A percentile compares a stretch with the other conserved stretches of the same genome.
Evolutionary conservation across 2,329 filamentous ascomycete genomes (phyloP).

Genomic region (Conoideocrella luteorostrata): DNA sequence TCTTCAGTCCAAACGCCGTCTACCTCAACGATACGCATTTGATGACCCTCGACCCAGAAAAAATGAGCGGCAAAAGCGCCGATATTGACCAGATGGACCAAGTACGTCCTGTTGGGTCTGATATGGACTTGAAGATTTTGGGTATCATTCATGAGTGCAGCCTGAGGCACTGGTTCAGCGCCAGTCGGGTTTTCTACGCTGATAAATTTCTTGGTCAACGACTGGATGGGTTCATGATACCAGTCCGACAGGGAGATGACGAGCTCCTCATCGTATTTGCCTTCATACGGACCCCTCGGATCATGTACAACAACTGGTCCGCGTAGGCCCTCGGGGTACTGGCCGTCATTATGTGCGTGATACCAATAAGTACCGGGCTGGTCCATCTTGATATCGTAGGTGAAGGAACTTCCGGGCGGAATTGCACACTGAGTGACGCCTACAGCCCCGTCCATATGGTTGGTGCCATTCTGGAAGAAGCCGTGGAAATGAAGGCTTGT

Average conservation of each 20-base stretch:
- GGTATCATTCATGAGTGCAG: conserved; percentile 66
- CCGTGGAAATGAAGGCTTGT: conserved; percentile 67
- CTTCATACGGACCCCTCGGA: conserved; percentile 47
- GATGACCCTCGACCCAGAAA: conserved; percentile 61
- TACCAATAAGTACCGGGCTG: conserved; percentile 78
- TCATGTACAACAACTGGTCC: conserved; percentile 61
- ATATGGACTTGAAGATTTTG: conserved; percentile 53
- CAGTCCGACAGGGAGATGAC: conserved; percentile 63
- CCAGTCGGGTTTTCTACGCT: conserved; percentile 49
- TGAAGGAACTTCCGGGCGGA: conserved; percentile 55
- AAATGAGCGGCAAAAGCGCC: conserved; percentile 65
- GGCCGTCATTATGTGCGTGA: conserved; percentile 60
- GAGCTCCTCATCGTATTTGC: conserved; percentile 55
- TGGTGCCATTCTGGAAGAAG: conserved; percentile 60
- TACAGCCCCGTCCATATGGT: conserved; percentile 64
- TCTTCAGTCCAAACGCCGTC: conserved; percentile 64
- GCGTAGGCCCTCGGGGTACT: conserved; percentile 65
- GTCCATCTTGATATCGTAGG: conserved; percentile 53
- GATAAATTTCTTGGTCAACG: conserved; percentile 42
- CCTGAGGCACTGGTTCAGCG: conserved; percentile 60
- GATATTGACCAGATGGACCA: conserved; percentile 66
- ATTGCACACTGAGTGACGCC: conserved; percentile 64
- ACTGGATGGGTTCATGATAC: conserved; percentile 57
- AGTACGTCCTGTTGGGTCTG: conserved; percentile 62
- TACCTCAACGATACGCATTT: conserved; percentile 64